Percentiles rank a stretch among this genome's conserved stretches.
These are phyloP conservation scores for Coniophora puteana DNA, from an alignment of 1,284 basidiomycete genomes.

Conservation along the genomic window DNA sequence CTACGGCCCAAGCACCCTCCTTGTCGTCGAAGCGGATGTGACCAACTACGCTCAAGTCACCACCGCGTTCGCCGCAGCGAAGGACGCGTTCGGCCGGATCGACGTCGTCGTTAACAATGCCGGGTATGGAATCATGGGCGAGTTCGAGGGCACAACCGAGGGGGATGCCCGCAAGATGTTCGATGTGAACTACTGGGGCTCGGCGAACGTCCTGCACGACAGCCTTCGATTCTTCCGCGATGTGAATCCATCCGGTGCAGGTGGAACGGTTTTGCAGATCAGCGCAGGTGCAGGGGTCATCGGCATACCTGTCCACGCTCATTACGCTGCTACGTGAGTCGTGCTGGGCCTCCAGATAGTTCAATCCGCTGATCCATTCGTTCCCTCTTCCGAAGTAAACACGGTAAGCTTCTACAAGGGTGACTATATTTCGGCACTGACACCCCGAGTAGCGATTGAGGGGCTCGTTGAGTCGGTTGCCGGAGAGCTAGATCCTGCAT, in stretches of 20 bases:
- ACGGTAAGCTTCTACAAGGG: slow-evolving; percentile 9
- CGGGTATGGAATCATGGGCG: slow-evolving; percentile 26
- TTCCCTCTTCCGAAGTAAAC: slow-evolving; percentile 14
- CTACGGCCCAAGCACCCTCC: slow-evolving; percentile 19
- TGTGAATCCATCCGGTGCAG: neutral
- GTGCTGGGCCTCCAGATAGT: slow-evolving; percentile 10
- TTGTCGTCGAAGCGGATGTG: slow-evolving; percentile 27
- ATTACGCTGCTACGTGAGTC: slow-evolving; percentile 21
- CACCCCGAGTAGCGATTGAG: slow-evolving; percentile 7
- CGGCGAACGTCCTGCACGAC: slow-evolving; percentile 20
- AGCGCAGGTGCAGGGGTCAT: slow-evolving; percentile 25
- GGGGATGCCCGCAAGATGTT: slow-evolving; percentile 23
- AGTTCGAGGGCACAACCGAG: slow-evolving; percentile 27
- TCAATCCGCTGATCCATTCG: neutral
- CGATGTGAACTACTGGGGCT: slow-evolving; percentile 34
- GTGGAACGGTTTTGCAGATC: slow-evolving; percentile 12
- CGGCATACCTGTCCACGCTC: slow-evolving; percentile 16
- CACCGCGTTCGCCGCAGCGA: slow-evolving; percentile 25
- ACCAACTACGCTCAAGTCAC: slow-evolving; percentile 19
- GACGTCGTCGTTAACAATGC: slow-evolving; percentile 40
- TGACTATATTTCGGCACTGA: slow-evolving; percentile 5
- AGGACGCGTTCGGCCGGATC: slow-evolving; percentile 31
- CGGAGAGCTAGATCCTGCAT: slow-evolving; percentile 12
- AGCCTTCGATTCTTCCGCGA: slow-evolving; percentile 3
- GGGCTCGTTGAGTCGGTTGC: slow-evolving; percentile 7